These are phyloP conservation scores for Dichotomopilus funicola DNA, from an alignment of 2,329 filamentous ascomycete genomes.

Conservation along the genomic window DNA sequence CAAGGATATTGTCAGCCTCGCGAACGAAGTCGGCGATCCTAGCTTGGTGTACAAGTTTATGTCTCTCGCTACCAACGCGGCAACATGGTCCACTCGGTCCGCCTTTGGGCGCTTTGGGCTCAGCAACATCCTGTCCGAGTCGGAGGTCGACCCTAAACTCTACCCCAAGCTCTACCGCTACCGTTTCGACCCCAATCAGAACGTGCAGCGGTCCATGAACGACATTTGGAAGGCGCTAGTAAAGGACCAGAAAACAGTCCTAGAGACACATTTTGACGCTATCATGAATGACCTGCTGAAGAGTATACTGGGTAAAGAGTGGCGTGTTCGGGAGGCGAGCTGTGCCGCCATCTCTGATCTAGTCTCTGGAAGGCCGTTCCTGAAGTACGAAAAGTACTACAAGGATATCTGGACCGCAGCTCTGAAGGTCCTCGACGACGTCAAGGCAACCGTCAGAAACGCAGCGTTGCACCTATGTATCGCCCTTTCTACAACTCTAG, in stretches of 20 bases:
- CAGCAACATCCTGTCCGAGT: conserved; percentile 84
- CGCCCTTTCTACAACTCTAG: conserved; percentile 75
- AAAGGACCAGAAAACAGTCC: conserved; percentile 70
- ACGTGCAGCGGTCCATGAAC: conserved; percentile 92
- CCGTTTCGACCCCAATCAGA: conserved; percentile 87
- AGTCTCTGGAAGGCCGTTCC: conserved; percentile 69
- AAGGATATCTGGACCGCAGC: conserved; percentile 77
- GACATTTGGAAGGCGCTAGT: conserved; percentile 97
- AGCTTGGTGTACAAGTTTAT: conserved; percentile 98
- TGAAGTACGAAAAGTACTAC: conserved; percentile 77
- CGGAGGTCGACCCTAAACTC: conserved; percentile 81
- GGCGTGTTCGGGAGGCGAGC: conserved; percentile 87
- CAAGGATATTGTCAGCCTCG: conserved; percentile 91
- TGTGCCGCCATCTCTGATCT: conserved; percentile 86
- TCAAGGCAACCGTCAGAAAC: conserved; percentile 80
- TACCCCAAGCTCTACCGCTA: conserved; percentile 95
- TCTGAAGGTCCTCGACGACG: conserved; percentile 90
- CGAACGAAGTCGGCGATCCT: conserved; percentile 94
- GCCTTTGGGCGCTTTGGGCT: conserved; percentile 93
- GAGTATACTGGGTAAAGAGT: conserved; percentile 84
- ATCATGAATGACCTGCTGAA: conserved; percentile 84
- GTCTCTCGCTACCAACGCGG: conserved; percentile 91
- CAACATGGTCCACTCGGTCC: conserved; percentile 94
- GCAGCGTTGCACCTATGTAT: conserved; percentile 79
- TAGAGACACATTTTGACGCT: conserved; percentile 76